These are phyloP conservation scores for Scedosporium apiospermum DNA, from an alignment of 2,329 filamentous ascomycete species.

Conservation along the genomic window DNA sequence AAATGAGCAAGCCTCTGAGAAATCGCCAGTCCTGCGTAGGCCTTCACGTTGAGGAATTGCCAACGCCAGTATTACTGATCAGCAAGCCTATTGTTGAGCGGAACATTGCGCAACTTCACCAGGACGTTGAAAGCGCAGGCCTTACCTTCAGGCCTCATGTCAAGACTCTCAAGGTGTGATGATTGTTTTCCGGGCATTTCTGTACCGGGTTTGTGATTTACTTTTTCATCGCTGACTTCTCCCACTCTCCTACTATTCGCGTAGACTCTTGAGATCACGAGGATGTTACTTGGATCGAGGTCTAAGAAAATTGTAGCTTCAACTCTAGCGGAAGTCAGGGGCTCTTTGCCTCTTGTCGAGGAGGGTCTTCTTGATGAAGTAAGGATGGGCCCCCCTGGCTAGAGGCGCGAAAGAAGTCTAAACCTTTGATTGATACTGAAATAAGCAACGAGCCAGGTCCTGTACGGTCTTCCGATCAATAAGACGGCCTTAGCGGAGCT, in stretches of 20 bases:
- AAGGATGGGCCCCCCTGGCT: background rate
- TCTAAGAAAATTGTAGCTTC: conserved; percentile 29
- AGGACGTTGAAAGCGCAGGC: conserved; percentile 26
- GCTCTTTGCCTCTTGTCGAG: conserved; percentile 25
- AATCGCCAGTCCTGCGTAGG: conserved; percentile 25
- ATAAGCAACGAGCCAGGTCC: conserved; percentile 13
- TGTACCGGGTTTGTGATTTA: too few relatives aligned
- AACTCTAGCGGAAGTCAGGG: conserved; percentile 29
- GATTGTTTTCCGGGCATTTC: background rate
- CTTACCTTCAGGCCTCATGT: conserved; percentile 31
- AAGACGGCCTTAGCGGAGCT: conserved; percentile 22
- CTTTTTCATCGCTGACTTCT: background rate
- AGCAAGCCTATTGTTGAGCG: conserved; percentile 25
- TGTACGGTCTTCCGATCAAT: conserved; percentile 31
- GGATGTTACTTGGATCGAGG: conserved; percentile 28
- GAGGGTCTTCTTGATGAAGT: conserved; percentile 31
- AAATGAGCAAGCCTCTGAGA: too few relatives aligned
- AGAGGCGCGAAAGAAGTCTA: background rate
- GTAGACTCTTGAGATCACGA: conserved; percentile 25
- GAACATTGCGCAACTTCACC: conserved; percentile 25
- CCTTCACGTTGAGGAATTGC: conserved; percentile 21
- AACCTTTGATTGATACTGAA: background rate
- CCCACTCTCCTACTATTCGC: background rate
- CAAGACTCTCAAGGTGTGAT: conserved; percentile 31
- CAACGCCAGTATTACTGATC: conserved; percentile 28